Conservation (phyloP, 148 eudicot species). For the Vaccinium macrocarpon region DNA sequence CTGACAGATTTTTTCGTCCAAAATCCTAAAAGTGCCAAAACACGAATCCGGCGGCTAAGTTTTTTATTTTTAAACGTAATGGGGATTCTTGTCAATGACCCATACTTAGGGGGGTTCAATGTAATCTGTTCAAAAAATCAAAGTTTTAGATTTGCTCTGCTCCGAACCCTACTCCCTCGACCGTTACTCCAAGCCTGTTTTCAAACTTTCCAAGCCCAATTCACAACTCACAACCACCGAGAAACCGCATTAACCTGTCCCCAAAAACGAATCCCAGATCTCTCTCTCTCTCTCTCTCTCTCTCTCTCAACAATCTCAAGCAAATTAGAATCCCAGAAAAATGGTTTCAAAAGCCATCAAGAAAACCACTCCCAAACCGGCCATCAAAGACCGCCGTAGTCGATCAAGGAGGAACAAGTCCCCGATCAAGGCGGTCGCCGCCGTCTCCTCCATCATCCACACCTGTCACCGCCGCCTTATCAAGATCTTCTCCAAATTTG, state of each 20-base stretch:
- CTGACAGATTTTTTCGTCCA: too few species aligned
- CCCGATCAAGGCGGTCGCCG: conserved; percentile 32
- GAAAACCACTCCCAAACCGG: conserved; percentile 62
- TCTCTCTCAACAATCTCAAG: not conserved
- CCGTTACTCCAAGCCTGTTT: conserved; percentile 16
- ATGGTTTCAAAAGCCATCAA: conserved; percentile 71
- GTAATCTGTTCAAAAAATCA: not conserved
- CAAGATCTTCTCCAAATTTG: conserved; percentile 70
- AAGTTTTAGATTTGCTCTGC: not conserved
- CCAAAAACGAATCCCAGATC: conserved; percentile 4
- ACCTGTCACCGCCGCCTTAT: conserved; percentile 66
- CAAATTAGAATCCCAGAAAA: conserved; percentile 6
- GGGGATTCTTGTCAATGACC: not conserved
- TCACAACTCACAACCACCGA: not conserved
- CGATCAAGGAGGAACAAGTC: conserved; percentile 31
- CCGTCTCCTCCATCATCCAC: conserved; percentile 43
- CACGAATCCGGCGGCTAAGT: too few species aligned
- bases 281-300: conserved; percentile 11
- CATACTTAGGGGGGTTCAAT: not conserved
- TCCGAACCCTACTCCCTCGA: conserved; percentile 23
- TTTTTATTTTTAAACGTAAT: too few species aligned
- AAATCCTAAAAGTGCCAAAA: too few species aligned
- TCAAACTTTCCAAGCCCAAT: conserved; percentile 4
- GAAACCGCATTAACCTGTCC: conserved; percentile 1
- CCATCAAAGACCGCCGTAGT: conserved; percentile 34